Percentiles rank a stretch among this genome's conserved stretches.
Conservation (phyloP, 306 rosid genomes). For the Potentilla sterilis region DNA sequence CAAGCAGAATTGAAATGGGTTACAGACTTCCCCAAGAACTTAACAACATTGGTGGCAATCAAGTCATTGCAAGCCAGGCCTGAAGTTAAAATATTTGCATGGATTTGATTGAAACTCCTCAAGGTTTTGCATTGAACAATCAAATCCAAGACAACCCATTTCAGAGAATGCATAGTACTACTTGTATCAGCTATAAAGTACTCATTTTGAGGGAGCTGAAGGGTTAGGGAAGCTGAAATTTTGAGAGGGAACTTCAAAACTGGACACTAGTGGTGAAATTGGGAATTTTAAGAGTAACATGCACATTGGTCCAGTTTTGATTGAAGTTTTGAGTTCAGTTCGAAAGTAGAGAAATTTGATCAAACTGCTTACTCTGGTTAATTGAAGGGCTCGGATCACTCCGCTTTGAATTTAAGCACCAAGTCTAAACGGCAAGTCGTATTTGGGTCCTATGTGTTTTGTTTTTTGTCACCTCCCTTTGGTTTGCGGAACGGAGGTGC, state of each 20-base stretch:
- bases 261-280: background rate
- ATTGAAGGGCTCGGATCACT: background rate
- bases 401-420: background rate
- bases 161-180: slow-evolving; percentile 35
- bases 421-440: background rate
- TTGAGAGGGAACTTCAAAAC: background rate
- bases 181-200: slow-evolving; percentile 17
- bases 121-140: slow-evolving; percentile 46
- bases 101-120: slow-evolving; percentile 57
- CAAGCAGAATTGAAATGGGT: slow-evolving; percentile 48
- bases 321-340: background rate
- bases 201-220: slow-evolving; percentile 4
- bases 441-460: background rate
- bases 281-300: background rate
- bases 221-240: background rate
- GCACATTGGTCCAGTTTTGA: background rate
- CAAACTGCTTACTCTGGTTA: background rate
- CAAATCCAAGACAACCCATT: slow-evolving; percentile 54
- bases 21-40: slow-evolving; percentile 49
- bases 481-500: background rate
- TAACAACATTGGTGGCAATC: slow-evolving; percentile 43
- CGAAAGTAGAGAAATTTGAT: background rate
- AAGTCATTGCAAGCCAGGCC: slow-evolving; percentile 49
- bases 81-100: slow-evolving; percentile 51
- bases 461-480: too few species aligned